Percentiles rank a stretch among this genome's conserved stretches.
Evolutionary conservation across 2,329 filamentous ascomycete species (phyloP).

Genomic region (Xylaria sp.): DNA sequence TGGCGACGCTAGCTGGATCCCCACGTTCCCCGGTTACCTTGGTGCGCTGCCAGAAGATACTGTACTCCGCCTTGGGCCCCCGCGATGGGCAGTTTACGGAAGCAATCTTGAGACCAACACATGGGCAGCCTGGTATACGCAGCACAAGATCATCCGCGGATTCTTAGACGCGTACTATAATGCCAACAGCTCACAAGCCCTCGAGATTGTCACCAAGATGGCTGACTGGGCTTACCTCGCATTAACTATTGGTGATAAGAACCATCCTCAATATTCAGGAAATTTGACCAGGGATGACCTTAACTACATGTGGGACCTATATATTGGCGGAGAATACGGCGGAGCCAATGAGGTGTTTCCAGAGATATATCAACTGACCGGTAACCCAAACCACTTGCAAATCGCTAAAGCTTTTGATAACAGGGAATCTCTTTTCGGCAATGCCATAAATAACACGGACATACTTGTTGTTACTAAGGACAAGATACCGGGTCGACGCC

Average conservation of each 20-base stretch:
- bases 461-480: constrained; percentile 39
- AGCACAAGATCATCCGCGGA: constrained; percentile 44
- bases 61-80: constrained; percentile 42
- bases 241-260: constrained; percentile 42
- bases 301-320: constrained; percentile 46
- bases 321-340: constrained; percentile 43
- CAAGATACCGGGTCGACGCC: constrained; percentile 40
- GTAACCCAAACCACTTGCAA: constrained; percentile 37
- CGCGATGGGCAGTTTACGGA: constrained; percentile 43
- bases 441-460: constrained; percentile 38
- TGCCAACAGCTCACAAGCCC: constrained; percentile 41
- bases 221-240: constrained; percentile 44
- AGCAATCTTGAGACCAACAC: constrained; percentile 37
- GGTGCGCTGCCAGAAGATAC: constrained; percentile 43
- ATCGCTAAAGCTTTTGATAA: constrained; percentile 43
- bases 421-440: constrained; percentile 41
- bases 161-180: constrained; percentile 44
- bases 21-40: constrained; percentile 41
- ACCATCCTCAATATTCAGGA: constrained; percentile 40
- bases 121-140: constrained; percentile 45
- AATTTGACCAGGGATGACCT: constrained; percentile 42
- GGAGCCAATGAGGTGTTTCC: constrained; percentile 43
- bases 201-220: constrained; percentile 40
- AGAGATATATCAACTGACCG: constrained; percentile 42
- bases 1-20: constrained; percentile 35